Conservation (phyloP, 331 rosid genomes). For the Quercus phellos region DNA sequence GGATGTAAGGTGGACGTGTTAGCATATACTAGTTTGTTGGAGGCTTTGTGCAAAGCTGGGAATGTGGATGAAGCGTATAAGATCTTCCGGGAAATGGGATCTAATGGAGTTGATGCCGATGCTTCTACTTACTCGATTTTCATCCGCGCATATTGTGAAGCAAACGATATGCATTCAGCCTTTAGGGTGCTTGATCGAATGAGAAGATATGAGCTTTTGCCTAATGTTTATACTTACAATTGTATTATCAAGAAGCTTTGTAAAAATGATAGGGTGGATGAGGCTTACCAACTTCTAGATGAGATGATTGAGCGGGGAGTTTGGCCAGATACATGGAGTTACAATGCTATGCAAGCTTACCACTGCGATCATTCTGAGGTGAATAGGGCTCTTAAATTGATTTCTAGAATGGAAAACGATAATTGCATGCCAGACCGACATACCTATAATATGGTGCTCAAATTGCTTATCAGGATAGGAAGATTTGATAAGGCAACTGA, state of each 20-base stretch:
- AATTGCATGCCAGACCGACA: conserved; percentile 61
- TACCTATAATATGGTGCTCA: conserved; percentile 75
- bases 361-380: conserved; percentile 85
- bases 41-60: conserved; percentile 70
- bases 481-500: conserved; percentile 69
- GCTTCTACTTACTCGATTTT: conserved; percentile 73
- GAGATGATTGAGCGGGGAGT: conserved; percentile 71
- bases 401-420: conserved; percentile 61
- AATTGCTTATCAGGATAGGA: conserved; percentile 66
- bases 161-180: conserved; percentile 59
- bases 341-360: conserved; percentile 73
- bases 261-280: conserved; percentile 67
- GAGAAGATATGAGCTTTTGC: conserved; percentile 50
- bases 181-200: conserved; percentile 67
- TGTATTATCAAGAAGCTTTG: conserved; percentile 70
- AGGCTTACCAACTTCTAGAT: conserved; percentile 78
- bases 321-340: conserved; percentile 73
- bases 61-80: conserved; percentile 53
- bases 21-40: conserved; percentile 62
- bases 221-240: conserved; percentile 73
- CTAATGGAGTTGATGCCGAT: conserved; percentile 52
- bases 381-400: conserved; percentile 56
- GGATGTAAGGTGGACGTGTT: conserved; percentile 57
- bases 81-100: conserved; percentile 44
- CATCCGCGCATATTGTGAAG: conserved; percentile 57